These are phyloP conservation scores for Elsinoe australis DNA, from an alignment of 2,329 filamentous ascomycete species.

Conservation along the genomic window DNA sequence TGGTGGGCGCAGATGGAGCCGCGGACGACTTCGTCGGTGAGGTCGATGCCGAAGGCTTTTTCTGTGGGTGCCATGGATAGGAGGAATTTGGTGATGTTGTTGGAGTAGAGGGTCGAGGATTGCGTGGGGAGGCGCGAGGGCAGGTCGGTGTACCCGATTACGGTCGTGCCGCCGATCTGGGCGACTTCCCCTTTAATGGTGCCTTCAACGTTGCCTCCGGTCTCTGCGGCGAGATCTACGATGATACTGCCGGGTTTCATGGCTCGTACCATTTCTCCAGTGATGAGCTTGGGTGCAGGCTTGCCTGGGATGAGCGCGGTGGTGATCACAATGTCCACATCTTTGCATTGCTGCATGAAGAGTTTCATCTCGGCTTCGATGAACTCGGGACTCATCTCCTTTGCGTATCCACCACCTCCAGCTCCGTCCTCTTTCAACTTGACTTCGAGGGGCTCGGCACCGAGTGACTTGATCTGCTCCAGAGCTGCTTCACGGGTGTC, in stretches of 20 bases:
- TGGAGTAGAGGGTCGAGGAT: slow-evolving; percentile 82
- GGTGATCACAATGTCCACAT: slow-evolving; percentile 88
- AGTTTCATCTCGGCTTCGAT: slow-evolving; percentile 89
- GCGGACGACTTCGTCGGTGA: slow-evolving; percentile 77
- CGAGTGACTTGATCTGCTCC: slow-evolving; percentile 83
- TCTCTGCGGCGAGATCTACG: slow-evolving; percentile 81
- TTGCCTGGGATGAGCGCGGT: slow-evolving; percentile 84
- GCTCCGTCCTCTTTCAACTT: slow-evolving; percentile 76
- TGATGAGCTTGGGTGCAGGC: slow-evolving; percentile 76
- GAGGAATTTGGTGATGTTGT: slow-evolving; percentile 85
- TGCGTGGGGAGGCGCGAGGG: slow-evolving; percentile 82
- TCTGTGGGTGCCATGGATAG: slow-evolving; percentile 73
- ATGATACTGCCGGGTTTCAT: slow-evolving; percentile 89
- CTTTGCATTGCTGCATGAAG: slow-evolving; percentile 76
- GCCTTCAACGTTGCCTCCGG: slow-evolving; percentile 79
- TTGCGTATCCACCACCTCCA: slow-evolving; percentile 79
- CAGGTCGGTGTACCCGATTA: slow-evolving; percentile 84
- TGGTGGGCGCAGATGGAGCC: slow-evolving; percentile 75
- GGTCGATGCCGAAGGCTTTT: slow-evolving; percentile 70
- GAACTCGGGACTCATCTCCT: slow-evolving; percentile 91
- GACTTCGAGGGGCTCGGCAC: slow-evolving; percentile 84
- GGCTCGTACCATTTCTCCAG: slow-evolving; percentile 66
- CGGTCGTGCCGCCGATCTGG: slow-evolving; percentile 68
- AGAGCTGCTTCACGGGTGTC: slow-evolving; percentile 82
- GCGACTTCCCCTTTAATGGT: slow-evolving; percentile 65